Base-by-base conservation (phyloP, 805 yeast genomes). In the Kuraishia piskuri region DNA sequence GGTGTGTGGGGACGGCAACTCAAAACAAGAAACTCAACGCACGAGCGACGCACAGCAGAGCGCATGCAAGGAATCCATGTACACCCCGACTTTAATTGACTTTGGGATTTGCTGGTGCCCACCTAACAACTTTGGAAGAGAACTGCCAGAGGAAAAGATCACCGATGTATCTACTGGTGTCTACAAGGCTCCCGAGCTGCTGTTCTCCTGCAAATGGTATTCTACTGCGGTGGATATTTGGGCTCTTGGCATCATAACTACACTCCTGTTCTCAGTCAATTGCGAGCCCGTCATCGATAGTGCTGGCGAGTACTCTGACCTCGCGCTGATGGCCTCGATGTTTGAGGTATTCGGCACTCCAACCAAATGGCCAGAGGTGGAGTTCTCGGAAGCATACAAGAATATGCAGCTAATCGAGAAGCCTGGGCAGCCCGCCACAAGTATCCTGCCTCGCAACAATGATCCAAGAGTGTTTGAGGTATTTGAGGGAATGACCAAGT, bases 151-250 rank as follows among this genome's bases (percentile, higher is more conserved):
- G 5, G 61, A 66, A 9, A 70, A 76, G 58, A 71, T 75, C 54
- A 72, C 77, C n/a, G 87, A 80, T 57, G 83, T 89, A 3, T 76
- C 85, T 21, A 84, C 91, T 0, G 83, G 84, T 1, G 73, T 74
- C 36, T 89, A 80, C 67, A 82, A 86, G 55, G 83, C 94, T 0
- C 92, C 95, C 0, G 96, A 88, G 61, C 67, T 86, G 49, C 69
- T 88, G 46, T 76, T 86, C 51, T 87, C 88, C 0, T 67, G 78
- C n/a, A 56, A 70, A 1, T 70, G 73, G 55, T 88, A 88, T 61
- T 68, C 76, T 2, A 64, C 62, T 40, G 80, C 74, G 45, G 70
- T 88, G 8, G 96, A 88, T 60, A 71, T 86, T 17, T 88, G 96
- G 96, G 71, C 87, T 1, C 63, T 80, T 20, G 95, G 89, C 0